These are phyloP conservation scores for Candida palmyrensis DNA, from an alignment of 805 yeast species.

Conservation along the genomic window DNA sequence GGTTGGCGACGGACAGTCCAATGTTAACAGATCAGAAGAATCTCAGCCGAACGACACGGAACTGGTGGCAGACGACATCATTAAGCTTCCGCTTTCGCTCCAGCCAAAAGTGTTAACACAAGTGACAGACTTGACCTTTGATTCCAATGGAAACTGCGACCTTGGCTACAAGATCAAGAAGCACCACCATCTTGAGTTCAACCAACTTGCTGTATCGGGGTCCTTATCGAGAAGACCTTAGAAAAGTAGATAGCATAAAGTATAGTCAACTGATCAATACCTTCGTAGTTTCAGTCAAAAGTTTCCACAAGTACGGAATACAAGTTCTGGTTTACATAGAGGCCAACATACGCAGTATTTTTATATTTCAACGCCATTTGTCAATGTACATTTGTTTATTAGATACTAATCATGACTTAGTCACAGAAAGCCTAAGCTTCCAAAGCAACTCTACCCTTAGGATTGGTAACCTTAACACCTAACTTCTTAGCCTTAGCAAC, in stretches of 20 bases:
- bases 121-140: conserved; percentile 13
- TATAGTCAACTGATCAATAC: not conserved
- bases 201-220: conserved; percentile 28
- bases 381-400: conserved; percentile 11
- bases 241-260: not conserved
- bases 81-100: conserved; percentile 1
- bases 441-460: conserved; percentile 96
- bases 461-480: conserved; percentile 98
- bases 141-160: conserved; percentile 30
- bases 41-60: no score
- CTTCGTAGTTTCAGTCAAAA: not conserved
- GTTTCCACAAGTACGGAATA: not conserved
- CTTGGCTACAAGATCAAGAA: conserved; percentile 38
- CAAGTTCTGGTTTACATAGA: not conserved
- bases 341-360: not conserved
- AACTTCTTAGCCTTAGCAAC: conserved; percentile 96
- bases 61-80: no score
- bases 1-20: not conserved
- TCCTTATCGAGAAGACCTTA: conserved; percentile 14
- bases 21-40: not conserved
- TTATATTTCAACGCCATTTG: not conserved
- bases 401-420: conserved; percentile 11
- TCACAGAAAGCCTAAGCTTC: conserved; percentile 63
- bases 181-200: conserved; percentile 38
- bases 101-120: conserved; percentile 5